These are phyloP conservation scores for Akanthomyces muscarius DNA, from an alignment of 2,329 filamentous ascomycete genomes.

Conservation along the genomic window DNA sequence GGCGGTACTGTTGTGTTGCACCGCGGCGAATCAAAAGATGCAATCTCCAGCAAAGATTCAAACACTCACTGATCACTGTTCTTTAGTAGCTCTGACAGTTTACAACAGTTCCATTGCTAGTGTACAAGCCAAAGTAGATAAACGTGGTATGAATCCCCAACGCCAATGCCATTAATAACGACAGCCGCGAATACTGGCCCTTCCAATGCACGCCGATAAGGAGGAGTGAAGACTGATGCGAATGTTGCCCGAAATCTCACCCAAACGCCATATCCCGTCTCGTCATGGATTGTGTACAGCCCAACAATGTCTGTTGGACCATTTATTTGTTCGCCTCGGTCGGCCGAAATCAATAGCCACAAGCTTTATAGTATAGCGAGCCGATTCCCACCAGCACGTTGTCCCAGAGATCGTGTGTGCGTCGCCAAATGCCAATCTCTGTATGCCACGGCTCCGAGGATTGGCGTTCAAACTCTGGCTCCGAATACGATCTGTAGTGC, in stretches of 20 bases:
- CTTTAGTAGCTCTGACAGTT: too few species aligned
- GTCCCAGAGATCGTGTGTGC: slow-evolving; percentile 37
- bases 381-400: slow-evolving; percentile 37
- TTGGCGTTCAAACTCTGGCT: neutral
- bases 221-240: neutral
- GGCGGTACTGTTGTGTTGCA: too few species aligned
- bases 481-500: slow-evolving; percentile 9
- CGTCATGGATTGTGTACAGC: neutral
- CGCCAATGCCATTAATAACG: neutral
- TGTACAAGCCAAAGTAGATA: neutral
- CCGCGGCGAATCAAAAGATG: too few species aligned
- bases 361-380: slow-evolving; percentile 34
- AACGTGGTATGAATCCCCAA: neutral
- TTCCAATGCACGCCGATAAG: neutral
- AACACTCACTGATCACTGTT: too few species aligned
- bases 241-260: neutral
- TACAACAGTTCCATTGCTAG: too few species aligned
- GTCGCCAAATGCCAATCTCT: slow-evolving; percentile 27
- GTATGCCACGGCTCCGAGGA: slow-evolving; percentile 9
- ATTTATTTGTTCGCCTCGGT: neutral
- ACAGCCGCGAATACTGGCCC: neutral
- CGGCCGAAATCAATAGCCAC: neutral
- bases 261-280: neutral
- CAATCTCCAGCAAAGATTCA: too few species aligned
- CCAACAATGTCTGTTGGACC: neutral